Percentiles rank a stretch among this genome's conserved stretches.
Evolutionary conservation across 306 rosid species (phyloP).

Genomic region (Pterocarpus macrocarpus): DNA sequence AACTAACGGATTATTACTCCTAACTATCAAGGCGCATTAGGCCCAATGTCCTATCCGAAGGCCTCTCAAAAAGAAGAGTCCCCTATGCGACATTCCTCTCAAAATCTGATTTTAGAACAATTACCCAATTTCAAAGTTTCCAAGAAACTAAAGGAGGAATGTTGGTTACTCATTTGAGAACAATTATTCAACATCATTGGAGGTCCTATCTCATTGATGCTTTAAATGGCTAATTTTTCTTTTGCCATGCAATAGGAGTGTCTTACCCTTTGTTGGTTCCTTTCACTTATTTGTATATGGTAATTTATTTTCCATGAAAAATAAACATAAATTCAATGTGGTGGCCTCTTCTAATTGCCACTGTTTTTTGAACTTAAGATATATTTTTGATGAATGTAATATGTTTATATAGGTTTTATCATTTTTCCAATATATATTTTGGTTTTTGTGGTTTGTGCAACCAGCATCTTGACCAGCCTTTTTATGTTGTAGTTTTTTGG

Average conservation of each 20-base stretch:
- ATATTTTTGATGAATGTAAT: conserved; percentile 21
- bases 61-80: too few relatives aligned
- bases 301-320: not conserved
- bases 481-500: conserved; percentile 85
- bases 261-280: not conserved
- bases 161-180: too few relatives aligned
- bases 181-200: not conserved
- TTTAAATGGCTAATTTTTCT: not conserved
- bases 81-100: too few relatives aligned
- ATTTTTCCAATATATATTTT: conserved; percentile 24
- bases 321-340: too few relatives aligned
- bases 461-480: conserved; percentile 50
- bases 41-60: too few relatives aligned
- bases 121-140: too few relatives aligned
- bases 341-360: conserved; percentile 3
- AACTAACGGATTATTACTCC: too few relatives aligned
- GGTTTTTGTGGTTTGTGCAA: conserved; percentile 16
- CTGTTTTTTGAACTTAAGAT: conserved; percentile 18
- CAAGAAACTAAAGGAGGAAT: too few relatives aligned
- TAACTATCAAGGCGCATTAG: too few relatives aligned
- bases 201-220: not conserved
- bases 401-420: conserved; percentile 30
- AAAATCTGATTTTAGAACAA: too few relatives aligned
- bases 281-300: not conserved
- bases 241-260: not conserved